Conservation (phyloP, 2,329 filamentous ascomycete genomes). For the Botrytis sinoallii region DNA sequence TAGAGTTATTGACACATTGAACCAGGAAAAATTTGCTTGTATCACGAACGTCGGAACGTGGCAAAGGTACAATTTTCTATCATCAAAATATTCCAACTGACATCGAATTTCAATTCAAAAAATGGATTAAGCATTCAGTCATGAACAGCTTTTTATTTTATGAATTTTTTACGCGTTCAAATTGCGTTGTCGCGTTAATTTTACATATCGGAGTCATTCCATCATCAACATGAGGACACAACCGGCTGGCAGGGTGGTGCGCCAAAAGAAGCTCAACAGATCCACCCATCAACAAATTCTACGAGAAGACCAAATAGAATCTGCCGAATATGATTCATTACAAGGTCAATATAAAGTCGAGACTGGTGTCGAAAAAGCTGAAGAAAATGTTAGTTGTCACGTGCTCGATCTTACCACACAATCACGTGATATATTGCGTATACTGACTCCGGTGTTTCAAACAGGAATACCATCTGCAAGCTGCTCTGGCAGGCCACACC, state of each 20-base stretch:
- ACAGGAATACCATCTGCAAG: slow-evolving; percentile 40
- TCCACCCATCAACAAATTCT: slow-evolving; percentile 50
- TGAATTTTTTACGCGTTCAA: slow-evolving; percentile 33
- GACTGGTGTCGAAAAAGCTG: slow-evolving; percentile 93
- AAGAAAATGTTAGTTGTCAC: slow-evolving; percentile 81
- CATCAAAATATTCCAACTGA: slow-evolving; percentile 34
- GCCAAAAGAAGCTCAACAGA: slow-evolving; percentile 57
- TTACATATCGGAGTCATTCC: slow-evolving; percentile 21
- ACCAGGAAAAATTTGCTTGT: slow-evolving; percentile 19
- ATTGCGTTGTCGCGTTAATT: slow-evolving; percentile 22
- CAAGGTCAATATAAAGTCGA: slow-evolving; percentile 81
- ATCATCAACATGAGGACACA: slow-evolving; percentile 28
- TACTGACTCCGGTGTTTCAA: neutral
- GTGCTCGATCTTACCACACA: slow-evolving; percentile 21
- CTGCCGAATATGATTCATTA: slow-evolving; percentile 70
- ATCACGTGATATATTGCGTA: slow-evolving; percentile 26
- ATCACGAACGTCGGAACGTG: slow-evolving; percentile 20
- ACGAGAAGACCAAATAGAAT: slow-evolving; percentile 86
- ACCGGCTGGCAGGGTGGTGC: slow-evolving; percentile 39
- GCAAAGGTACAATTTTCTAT: slow-evolving; percentile 16
- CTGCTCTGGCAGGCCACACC: slow-evolving; percentile 31
- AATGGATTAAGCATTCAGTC: slow-evolving; percentile 29
- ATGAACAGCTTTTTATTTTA: slow-evolving; percentile 28
- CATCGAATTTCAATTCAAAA: slow-evolving; percentile 26
- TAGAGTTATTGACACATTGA: slow-evolving; percentile 21